These are phyloP conservation scores for Aspergillus terreus DNA, from an alignment of 2,329 filamentous ascomycete genomes.

Conservation along the genomic window DNA sequence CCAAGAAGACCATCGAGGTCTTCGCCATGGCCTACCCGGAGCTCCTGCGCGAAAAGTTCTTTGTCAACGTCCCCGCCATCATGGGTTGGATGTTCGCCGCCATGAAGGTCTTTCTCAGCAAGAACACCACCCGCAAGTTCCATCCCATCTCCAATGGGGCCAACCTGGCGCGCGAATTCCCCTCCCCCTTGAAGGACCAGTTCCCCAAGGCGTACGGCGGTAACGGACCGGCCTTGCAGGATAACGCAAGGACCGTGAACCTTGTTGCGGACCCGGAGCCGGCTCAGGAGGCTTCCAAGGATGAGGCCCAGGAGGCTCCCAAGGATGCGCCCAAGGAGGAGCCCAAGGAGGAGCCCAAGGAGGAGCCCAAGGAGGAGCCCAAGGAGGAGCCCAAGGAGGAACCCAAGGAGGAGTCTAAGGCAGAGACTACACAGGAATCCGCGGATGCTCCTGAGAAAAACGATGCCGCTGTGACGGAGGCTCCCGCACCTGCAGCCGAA, in stretches of 20 bases:
- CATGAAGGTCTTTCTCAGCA: slow-evolving; percentile 71
- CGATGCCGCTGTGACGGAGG: slow-evolving; percentile 20
- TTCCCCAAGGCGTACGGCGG: slow-evolving; percentile 80
- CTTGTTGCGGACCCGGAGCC: slow-evolving; percentile 24
- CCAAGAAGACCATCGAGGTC: slow-evolving; percentile 74
- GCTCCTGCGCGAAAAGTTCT: slow-evolving; percentile 86
- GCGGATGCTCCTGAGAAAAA: slow-evolving; percentile 15
- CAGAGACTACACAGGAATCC: not conserved
- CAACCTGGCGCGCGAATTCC: slow-evolving; percentile 61
- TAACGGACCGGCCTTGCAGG: slow-evolving; percentile 53
- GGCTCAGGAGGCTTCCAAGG: slow-evolving; percentile 9
- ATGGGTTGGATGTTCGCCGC: slow-evolving; percentile 84
- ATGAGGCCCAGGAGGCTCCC: slow-evolving; percentile 6
- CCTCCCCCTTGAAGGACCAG: slow-evolving; percentile 54
- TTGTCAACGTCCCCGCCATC: slow-evolving; percentile 85
- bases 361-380: slow-evolving; percentile 15
- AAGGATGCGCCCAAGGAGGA: slow-evolving; percentile 17
- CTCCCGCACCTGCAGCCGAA: slow-evolving; percentile 7
- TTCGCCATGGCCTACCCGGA: slow-evolving; percentile 85
- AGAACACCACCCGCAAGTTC: slow-evolving; percentile 74
- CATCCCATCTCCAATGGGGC: slow-evolving; percentile 72
- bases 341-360: slow-evolving; percentile 11
- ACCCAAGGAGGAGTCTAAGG: slow-evolving; percentile 15
- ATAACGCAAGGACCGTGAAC: slow-evolving; percentile 28
- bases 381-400: slow-evolving; percentile 15